phyloP scores from a whole-genome alignment of 2,329 filamentous ascomycete species.

The Stachybotrys echinatus region DNA sequence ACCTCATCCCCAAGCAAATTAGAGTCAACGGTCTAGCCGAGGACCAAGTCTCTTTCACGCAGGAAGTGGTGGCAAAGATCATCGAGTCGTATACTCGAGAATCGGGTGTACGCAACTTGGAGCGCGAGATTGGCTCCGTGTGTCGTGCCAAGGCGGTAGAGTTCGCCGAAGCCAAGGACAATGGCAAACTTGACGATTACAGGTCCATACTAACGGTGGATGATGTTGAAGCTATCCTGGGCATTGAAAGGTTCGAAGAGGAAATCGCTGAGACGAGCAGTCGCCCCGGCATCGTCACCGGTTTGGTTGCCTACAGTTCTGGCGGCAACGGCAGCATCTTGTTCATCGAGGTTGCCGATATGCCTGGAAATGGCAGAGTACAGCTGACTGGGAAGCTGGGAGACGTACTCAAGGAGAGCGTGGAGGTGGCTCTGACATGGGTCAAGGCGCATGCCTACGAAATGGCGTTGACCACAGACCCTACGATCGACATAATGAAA shows the following conservation, averaged over 20 bases:
- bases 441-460: conserved; percentile 95
- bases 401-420: conserved; percentile 93
- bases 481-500: conserved; percentile 91
- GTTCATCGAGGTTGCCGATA: conserved; percentile 97
- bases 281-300: conserved; percentile 89
- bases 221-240: conserved; percentile 86
- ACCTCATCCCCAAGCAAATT: conserved; percentile 95
- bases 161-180: conserved; percentile 84
- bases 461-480: conserved; percentile 74
- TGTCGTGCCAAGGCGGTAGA: conserved; percentile 95
- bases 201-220: conserved; percentile 66
- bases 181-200: conserved; percentile 63
- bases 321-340: conserved; percentile 93
- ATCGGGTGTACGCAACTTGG: conserved; percentile 90
- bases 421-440: conserved; percentile 94
- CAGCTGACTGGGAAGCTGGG: conserved; percentile 95
- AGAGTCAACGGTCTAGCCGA: conserved; percentile 77
- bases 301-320: conserved; percentile 88
- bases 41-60: conserved; percentile 69
- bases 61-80: conserved; percentile 87
- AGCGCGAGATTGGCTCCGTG: conserved; percentile 91
- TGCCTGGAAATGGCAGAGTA: conserved; percentile 87
- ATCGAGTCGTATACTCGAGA: conserved; percentile 97
- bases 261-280: conserved; percentile 85
- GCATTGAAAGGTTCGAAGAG: conserved; percentile 90